A percentile compares a stretch with the other conserved stretches of the same genome.
Conservation (phyloP, 1,284 basidiomycete genomes). For the Apiotrichum montevideense region DNA sequence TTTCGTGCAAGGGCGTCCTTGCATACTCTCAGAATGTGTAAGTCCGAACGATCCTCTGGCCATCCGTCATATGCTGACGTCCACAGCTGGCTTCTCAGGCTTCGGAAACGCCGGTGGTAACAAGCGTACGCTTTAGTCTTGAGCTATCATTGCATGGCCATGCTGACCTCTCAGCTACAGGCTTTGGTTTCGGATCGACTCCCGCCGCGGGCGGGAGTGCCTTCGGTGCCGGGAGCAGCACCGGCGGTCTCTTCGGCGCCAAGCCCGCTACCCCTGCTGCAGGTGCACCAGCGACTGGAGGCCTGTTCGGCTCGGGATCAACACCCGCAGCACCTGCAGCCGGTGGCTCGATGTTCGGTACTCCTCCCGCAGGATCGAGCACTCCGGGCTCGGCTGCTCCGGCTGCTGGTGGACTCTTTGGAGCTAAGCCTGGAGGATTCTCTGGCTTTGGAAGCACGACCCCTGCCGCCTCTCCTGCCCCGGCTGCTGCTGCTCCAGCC, state of each 20-base stretch:
- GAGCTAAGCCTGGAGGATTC: constrained; percentile 22
- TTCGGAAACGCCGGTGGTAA: constrained; percentile 25
- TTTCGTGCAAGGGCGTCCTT: too few relatives aligned
- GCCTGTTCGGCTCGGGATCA: too few relatives aligned
- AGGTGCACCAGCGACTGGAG: too few relatives aligned
- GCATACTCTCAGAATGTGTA: constrained; percentile 1
- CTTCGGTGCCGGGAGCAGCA: too few relatives aligned
- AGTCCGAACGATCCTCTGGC: neutral
- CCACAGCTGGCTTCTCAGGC: constrained; percentile 30
- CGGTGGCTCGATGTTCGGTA: neutral
- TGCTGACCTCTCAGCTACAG: too few relatives aligned
- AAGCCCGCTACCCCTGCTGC: neutral
- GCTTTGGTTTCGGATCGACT: too few relatives aligned
- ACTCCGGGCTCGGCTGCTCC: neutral
- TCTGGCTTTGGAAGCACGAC: constrained; percentile 12
- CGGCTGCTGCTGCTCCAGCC: constrained; percentile 1
- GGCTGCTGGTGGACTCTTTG: constrained; percentile 10
- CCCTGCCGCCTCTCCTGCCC: constrained; percentile 11
- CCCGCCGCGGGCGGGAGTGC: too few relatives aligned
- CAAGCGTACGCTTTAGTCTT: constrained; percentile 7
- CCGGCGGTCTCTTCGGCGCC: too few relatives aligned
- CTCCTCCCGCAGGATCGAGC: neutral
- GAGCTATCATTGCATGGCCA: too few relatives aligned
- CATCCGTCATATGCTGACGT: too few relatives aligned
- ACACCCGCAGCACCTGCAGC: neutral